A percentile compares a stretch with the other conserved stretches of the same genome.
Conservation (phyloP, 2,329 filamentous ascomycete genomes). For the Aureobasidium sp. region DNA sequence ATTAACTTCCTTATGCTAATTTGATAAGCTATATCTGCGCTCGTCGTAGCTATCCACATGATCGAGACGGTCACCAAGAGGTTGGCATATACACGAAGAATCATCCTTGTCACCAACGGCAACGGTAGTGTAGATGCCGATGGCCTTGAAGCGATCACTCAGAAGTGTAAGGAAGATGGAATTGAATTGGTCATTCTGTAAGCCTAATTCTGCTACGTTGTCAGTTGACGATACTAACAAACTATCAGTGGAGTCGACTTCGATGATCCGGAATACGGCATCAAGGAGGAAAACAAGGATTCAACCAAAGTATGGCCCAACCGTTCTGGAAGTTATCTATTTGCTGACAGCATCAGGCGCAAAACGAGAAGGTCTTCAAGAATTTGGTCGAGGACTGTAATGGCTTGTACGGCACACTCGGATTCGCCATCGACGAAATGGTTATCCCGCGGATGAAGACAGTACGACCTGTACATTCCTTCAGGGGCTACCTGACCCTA, state of each 20-base stretch:
- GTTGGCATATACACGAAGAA: constrained; percentile 71
- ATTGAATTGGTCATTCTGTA: constrained; percentile 77
- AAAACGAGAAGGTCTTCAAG: constrained; percentile 65
- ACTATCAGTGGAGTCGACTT: constrained; percentile 74
- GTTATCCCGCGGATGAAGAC: constrained; percentile 69
- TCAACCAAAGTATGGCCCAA: constrained; percentile 50
- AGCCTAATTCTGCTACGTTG: constrained; percentile 26
- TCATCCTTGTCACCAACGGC: constrained; percentile 81
- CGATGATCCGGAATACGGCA: constrained; percentile 80
- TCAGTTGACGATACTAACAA: not conserved
- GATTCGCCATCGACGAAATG: constrained; percentile 75
- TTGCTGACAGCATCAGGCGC: constrained; percentile 29
- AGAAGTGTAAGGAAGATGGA: constrained; percentile 64
- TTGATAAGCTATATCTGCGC: constrained; percentile 61
- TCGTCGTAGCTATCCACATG: constrained; percentile 81
- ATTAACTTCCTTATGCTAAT: not conserved
- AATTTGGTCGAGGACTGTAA: constrained; percentile 60
- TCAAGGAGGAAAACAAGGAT: constrained; percentile 85
- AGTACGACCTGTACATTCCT: constrained; percentile 68
- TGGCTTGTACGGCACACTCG: constrained; percentile 74
- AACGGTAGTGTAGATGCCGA: constrained; percentile 65
- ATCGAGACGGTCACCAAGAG: constrained; percentile 73
- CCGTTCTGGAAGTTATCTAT: not conserved
- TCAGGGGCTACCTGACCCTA: constrained; percentile 70
- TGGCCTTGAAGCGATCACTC: constrained; percentile 60